A percentile compares a stretch with the other conserved stretches of the same genome.
Conservation (phyloP, 441 rosid species). For the Kokia cookei region DNA sequence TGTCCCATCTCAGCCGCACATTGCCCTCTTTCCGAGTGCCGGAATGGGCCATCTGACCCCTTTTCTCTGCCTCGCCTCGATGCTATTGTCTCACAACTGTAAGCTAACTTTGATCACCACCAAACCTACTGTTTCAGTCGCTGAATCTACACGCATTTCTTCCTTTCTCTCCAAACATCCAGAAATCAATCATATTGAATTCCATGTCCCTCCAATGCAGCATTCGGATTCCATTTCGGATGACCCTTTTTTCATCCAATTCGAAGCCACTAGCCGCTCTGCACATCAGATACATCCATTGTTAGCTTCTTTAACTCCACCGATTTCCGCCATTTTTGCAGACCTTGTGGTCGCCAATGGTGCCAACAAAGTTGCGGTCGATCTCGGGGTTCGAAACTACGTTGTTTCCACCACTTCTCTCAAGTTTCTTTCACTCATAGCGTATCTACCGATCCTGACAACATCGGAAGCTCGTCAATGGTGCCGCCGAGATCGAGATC, state of each 20-base stretch:
- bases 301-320: constrained; percentile 20
- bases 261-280: constrained; percentile 21
- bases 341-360: constrained; percentile 17
- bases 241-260: constrained; percentile 18
- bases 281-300: constrained; percentile 22
- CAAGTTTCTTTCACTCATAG: constrained; percentile 19
- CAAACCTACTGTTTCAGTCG: constrained; percentile 22
- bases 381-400: constrained; percentile 21
- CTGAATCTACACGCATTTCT: constrained; percentile 23
- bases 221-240: not conserved
- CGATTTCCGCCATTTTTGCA: constrained; percentile 22
- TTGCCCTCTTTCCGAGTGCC: constrained; percentile 27
- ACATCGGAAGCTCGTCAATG: not conserved
- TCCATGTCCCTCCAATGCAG: constrained; percentile 18
- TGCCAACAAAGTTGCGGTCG: constrained; percentile 12
- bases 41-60: constrained; percentile 34
- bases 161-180: constrained; percentile 27
- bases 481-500: not conserved
- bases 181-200: constrained; percentile 13
- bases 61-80: constrained; percentile 26
- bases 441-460: constrained; percentile 3
- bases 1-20: constrained; percentile 10
- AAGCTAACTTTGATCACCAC: constrained; percentile 28
- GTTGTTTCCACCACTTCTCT: constrained; percentile 21
- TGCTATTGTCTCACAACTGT: constrained; percentile 14